phyloP scores from a whole-genome alignment of 805 yeast genomes.

The Candida anglica region DNA sequence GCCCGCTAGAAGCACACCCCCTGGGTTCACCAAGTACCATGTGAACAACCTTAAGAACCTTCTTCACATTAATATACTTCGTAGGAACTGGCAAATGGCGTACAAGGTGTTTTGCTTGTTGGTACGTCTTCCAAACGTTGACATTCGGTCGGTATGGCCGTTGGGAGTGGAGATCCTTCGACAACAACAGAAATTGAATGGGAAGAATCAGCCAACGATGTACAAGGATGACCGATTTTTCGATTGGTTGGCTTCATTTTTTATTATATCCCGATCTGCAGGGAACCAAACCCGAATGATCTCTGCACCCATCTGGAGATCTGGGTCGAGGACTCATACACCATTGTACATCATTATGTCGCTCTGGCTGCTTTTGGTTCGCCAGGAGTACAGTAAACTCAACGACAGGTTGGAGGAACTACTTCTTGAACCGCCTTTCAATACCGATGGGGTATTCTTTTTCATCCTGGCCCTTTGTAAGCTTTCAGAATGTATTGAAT shows the following conservation, averaged over 20 bases:
- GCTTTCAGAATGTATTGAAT: slow-evolving; percentile 17
- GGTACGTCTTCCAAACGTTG: slow-evolving; percentile 45
- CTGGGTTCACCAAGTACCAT: slow-evolving; percentile 19
- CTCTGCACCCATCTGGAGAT: slow-evolving; percentile 35
- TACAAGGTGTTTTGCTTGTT: slow-evolving; percentile 49
- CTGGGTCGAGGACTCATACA: slow-evolving; percentile 36
- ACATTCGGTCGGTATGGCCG: slow-evolving; percentile 60
- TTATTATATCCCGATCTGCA: slow-evolving; percentile 10
- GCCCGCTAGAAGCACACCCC: slow-evolving; percentile 8
- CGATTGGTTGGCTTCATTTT: slow-evolving; percentile 32
- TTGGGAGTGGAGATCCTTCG: slow-evolving; percentile 55
- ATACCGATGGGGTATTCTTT: slow-evolving; percentile 35
- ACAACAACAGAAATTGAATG: slow-evolving; percentile 7
- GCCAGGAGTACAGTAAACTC: slow-evolving; percentile 30
- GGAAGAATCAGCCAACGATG: background rate
- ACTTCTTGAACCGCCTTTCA: slow-evolving; percentile 40
- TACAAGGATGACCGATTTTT: slow-evolving; percentile 29
- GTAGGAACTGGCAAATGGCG: slow-evolving; percentile 52
- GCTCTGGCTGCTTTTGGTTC: slow-evolving; percentile 39
- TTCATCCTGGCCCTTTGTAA: slow-evolving; percentile 31
- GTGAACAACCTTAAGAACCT: slow-evolving; percentile 35
- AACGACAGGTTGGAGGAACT: slow-evolving; percentile 32
- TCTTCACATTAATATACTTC: slow-evolving; percentile 46
- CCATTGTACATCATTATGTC: slow-evolving; percentile 39
- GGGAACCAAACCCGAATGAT: slow-evolving; percentile 4